phyloP scores from a whole-genome alignment of 106 monocot genomes.

The Narthecium ossifragum region DNA sequence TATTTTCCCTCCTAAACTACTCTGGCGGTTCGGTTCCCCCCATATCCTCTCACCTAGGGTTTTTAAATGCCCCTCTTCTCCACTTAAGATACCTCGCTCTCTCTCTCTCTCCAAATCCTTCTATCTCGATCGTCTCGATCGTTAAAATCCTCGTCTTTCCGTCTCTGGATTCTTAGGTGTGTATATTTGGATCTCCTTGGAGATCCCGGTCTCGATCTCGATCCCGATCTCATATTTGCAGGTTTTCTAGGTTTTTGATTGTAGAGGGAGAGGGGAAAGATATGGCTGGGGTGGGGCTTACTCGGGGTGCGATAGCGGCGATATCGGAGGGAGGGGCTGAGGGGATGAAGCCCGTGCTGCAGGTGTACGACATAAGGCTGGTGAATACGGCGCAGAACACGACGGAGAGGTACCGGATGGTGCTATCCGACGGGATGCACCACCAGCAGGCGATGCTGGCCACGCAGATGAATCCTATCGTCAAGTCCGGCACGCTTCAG shows the following conservation, averaged over 20 bases:
- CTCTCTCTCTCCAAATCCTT: not conserved
- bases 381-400: conserved; percentile 38
- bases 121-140: too few relatives aligned
- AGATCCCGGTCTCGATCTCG: not conserved
- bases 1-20: not conserved
- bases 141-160: not conserved
- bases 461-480: conserved; percentile 58
- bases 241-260: not conserved
- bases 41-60: not conserved
- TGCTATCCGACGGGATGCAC: conserved; percentile 54
- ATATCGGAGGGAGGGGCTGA: conserved; percentile 32
- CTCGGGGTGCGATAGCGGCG: conserved; percentile 23
- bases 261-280: not conserved
- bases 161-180: not conserved
- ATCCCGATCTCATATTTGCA: not conserved
- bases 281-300: conserved; percentile 19
- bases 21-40: not conserved
- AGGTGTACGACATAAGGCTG: conserved; percentile 44
- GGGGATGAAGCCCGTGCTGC: conserved; percentile 45
- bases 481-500: conserved; percentile 35
- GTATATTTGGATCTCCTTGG: not conserved
- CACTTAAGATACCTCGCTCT: not conserved
- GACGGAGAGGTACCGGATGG: conserved; percentile 62
- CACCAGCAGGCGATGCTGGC: conserved; percentile 71
- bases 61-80: not conserved